These are phyloP conservation scores for Dothistroma septosporum DNA, from an alignment of 2,329 filamentous ascomycete species.

Conservation along the genomic window DNA sequence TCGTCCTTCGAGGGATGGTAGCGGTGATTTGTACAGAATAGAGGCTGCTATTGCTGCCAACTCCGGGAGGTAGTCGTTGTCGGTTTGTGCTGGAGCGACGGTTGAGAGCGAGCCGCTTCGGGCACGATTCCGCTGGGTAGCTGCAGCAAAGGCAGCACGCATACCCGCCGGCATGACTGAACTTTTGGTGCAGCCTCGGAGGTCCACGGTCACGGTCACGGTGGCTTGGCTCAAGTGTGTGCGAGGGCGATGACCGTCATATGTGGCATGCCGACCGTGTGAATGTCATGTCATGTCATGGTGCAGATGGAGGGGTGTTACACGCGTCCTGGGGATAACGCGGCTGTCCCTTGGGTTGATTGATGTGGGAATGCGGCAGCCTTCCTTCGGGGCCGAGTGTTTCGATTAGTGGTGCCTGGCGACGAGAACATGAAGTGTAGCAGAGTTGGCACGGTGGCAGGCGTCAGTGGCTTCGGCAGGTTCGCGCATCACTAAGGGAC, in stretches of 20 bases:
- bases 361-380: neutral
- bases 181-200: neutral
- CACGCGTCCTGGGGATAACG: neutral
- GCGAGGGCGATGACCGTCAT: neutral
- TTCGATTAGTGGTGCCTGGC: no score
- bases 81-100: constrained; percentile 44
- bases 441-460: neutral
- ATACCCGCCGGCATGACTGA: constrained; percentile 20
- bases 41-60: constrained; percentile 50
- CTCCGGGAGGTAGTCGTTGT: constrained; percentile 45
- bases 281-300: neutral
- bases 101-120: constrained; percentile 44
- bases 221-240: neutral
- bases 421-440: no score
- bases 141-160: constrained; percentile 31
- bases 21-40: constrained; percentile 53
- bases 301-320: neutral
- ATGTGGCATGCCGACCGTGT: neutral
- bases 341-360: neutral
- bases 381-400: neutral
- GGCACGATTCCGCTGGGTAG: constrained; percentile 25
- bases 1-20: constrained; percentile 47
- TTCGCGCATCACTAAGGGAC: no score
- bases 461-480: no score
- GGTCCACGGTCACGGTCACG: no score